phyloP scores from a whole-genome alignment of 1,284 basidiomycete genomes.

The Pterula multifida region DNA sequence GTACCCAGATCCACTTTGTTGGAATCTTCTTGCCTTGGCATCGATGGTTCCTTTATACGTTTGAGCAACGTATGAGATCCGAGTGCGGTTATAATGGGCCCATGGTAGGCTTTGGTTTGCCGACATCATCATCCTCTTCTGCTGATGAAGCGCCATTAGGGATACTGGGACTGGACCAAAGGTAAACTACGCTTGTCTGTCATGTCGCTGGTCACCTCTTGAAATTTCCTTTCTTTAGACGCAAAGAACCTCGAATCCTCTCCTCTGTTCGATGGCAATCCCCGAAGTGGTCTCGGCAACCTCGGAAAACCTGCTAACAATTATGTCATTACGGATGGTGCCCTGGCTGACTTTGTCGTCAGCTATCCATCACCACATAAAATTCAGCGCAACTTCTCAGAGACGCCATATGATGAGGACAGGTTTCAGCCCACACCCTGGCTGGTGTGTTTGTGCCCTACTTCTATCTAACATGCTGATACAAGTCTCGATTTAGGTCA shows the following conservation, averaged over 20 bases:
- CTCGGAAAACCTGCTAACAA: not conserved
- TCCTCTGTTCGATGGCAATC: not conserved
- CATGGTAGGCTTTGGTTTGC: not conserved
- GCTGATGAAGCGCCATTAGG: not conserved
- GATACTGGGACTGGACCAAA: not conserved
- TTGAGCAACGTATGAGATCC: not conserved
- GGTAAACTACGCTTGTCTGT: not conserved
- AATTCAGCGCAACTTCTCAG: not conserved
- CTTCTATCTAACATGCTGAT: not conserved
- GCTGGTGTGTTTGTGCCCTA: not conserved
- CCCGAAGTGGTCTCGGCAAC: not conserved
- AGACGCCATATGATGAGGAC: not conserved
- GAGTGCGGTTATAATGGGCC: not conserved
- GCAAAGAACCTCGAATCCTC: not conserved
- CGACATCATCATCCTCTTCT: not conserved
- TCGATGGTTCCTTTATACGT: not conserved
- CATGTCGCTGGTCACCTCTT: not conserved
- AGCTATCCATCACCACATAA: not conserved
- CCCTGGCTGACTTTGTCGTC: not conserved
- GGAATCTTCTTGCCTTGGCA: not conserved
- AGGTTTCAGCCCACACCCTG: not conserved
- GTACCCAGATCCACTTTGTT: not conserved
- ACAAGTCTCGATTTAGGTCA: not conserved
- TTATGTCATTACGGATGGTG: not conserved
- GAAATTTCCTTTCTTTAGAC: not conserved